Base-by-base conservation (phyloP, 768 basidiomycete genomes). In the Rossbeevera mucosa region DNA sequence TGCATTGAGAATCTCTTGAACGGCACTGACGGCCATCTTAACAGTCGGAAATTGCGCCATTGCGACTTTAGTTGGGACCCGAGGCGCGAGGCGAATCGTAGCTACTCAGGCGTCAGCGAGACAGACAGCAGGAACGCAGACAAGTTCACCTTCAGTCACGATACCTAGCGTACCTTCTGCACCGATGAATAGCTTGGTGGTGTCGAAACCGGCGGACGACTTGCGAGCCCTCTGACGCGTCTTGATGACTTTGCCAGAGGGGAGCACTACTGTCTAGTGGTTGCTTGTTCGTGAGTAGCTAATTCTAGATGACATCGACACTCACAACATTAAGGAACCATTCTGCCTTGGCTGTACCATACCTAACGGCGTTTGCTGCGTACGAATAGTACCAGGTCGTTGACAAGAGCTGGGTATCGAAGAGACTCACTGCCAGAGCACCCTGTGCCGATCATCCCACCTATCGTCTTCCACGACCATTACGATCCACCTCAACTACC, bases 121-220 rank as follows among this genome's bases (percentile, higher is more conserved):
- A 16, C 1, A 41, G 18, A 8, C 20, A 14, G 2, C n/a, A 45
- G 16, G 5, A 16, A 22, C 2, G 5, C 20, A 18, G 7, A 48
- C 18, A 4, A 24, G 16, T 59, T 44, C 48, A 79, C 87, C 86
- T 73, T 94, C 91, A 0, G 89, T 92, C n/a, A 94, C 82, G 57
- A 94, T 87, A 4, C 92, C 92, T 42, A 94, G 67, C 0, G 91
- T 94, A 6, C 92, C 92, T 67, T 94, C 92, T 2, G 90, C 89
- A 4, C 92, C 92, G 44, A 94, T 87, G 71, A 94, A 93, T 3
- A 93, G 68, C 65, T 94, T 94, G 0, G 89, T 93, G 1, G 80
- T 77, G 62, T 94, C 93, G 61, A 88, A 94, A 0, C 93, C 93
- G 0, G 90, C 88, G 1, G 91, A 80, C 3, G 89, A 92, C 64